Evolutionary conservation across 306 rosid genomes (phyloP).

Genomic region (Vicia villosa): DNA sequence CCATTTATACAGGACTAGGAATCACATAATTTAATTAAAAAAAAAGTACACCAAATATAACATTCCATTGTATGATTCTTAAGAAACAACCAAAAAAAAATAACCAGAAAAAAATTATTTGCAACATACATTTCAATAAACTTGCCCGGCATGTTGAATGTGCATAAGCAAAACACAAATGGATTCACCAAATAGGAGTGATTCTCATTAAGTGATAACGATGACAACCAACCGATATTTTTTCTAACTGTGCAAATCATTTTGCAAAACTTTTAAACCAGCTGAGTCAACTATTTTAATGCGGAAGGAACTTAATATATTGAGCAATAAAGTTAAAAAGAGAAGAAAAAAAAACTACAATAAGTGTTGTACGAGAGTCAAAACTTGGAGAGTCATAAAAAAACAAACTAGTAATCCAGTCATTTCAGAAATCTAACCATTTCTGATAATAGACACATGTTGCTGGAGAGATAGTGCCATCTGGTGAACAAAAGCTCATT

Average conservation of each 20-base stretch:
- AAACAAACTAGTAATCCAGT: background rate
- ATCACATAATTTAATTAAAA: background rate
- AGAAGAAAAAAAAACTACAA: background rate
- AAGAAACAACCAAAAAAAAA: background rate
- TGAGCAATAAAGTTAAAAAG: background rate
- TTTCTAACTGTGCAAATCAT: background rate
- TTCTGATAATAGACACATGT: slow-evolving; percentile 62
- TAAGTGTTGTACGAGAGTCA: background rate
- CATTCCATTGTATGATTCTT: background rate
- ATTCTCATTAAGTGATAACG: background rate
- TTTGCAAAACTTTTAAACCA: background rate
- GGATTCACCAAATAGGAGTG: background rate
- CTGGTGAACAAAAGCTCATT: slow-evolving; percentile 57
- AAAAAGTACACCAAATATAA: background rate
- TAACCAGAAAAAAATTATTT: background rate
- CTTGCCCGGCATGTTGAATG: background rate
- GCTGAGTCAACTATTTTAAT: background rate
- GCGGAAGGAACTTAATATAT: background rate
- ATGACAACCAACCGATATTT: background rate
- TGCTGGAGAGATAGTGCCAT: slow-evolving; percentile 66
- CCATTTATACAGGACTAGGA: too few relatives aligned
- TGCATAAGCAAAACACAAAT: background rate
- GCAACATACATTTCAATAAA: background rate
- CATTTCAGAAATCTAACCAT: slow-evolving; percentile 73
- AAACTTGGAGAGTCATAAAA: slow-evolving; percentile 1